Evolutionary conservation across 306 rosid species (phyloP).

Genomic region (Delonix regia): DNA sequence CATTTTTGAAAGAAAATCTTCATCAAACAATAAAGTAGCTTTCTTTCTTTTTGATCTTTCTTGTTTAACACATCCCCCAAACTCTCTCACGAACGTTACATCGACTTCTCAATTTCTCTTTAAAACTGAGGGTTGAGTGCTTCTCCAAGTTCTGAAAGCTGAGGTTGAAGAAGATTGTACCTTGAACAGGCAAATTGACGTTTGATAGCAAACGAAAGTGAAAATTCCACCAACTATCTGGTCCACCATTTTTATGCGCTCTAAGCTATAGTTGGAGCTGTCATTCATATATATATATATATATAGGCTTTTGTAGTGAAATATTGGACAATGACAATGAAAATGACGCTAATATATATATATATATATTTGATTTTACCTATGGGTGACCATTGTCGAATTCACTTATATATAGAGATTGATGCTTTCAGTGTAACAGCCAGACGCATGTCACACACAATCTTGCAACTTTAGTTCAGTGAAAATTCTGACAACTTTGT

Average conservation of each 20-base stretch:
- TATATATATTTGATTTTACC: neutral
- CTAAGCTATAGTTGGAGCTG: neutral
- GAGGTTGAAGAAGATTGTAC: constrained; percentile 30
- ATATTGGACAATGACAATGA: neutral
- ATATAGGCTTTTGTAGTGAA: neutral
- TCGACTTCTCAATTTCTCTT: neutral
- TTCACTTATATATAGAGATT: neutral
- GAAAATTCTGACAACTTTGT: neutral
- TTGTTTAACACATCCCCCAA: neutral
- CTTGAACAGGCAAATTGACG: neutral
- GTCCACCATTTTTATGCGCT: constrained; percentile 31
- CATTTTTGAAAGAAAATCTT: too few relatives aligned
- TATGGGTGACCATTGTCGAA: neutral
- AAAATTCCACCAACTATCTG: neutral
- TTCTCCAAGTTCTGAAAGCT: constrained; percentile 26
- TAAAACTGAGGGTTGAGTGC: constrained; percentile 15
- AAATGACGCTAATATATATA: too few relatives aligned
- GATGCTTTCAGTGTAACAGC: too few relatives aligned
- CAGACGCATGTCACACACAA: neutral
- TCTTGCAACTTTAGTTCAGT: neutral
- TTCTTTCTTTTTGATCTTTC: neutral
- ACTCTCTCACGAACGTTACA: neutral
- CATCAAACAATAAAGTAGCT: neutral
- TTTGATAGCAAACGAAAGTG: neutral
- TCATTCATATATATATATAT: too few relatives aligned